Evolutionary conservation across 1,284 basidiomycete species (phyloP).

Genomic region (Cryptococcus jaspeensis): DNA sequence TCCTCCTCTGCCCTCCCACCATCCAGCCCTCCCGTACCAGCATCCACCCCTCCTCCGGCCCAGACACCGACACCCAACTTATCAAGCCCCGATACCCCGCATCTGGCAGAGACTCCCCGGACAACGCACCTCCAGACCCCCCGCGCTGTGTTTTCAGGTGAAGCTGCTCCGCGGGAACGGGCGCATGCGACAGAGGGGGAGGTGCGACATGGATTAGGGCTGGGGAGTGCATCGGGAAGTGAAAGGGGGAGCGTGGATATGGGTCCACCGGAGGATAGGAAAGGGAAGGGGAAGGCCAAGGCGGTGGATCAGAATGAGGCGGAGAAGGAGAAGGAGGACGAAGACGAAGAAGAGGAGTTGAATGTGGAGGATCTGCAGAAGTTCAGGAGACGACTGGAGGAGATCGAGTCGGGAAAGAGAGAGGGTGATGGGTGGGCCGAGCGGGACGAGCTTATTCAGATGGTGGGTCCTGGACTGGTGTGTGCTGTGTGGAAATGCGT

Average conservation of each 20-base stretch:
- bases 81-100: constrained; percentile 29
- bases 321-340: constrained; percentile 5
- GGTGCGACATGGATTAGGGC: neutral
- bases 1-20: neutral
- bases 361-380: constrained; percentile 17
- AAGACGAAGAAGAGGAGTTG: constrained; percentile 10
- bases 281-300: constrained; percentile 14
- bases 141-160: neutral
- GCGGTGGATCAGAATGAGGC: neutral
- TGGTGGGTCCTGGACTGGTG: constrained; percentile 22
- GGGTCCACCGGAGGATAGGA: constrained; percentile 1
- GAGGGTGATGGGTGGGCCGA: constrained; percentile 8
- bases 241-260: constrained; percentile 3
- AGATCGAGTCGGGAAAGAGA: constrained; percentile 1
- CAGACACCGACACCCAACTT: constrained; percentile 24
- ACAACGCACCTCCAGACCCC: constrained; percentile 26
- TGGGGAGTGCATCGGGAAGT: neutral
- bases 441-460: constrained; percentile 24
- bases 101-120: constrained; percentile 24
- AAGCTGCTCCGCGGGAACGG: no score
- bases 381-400: constrained; percentile 16
- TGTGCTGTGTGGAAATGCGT: no score
- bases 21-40: neutral
- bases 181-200: neutral
- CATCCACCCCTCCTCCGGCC: neutral